These are phyloP conservation scores for Talaromyces sp. DNA, from an alignment of 2,329 filamentous ascomycete genomes.

Conservation along the genomic window DNA sequence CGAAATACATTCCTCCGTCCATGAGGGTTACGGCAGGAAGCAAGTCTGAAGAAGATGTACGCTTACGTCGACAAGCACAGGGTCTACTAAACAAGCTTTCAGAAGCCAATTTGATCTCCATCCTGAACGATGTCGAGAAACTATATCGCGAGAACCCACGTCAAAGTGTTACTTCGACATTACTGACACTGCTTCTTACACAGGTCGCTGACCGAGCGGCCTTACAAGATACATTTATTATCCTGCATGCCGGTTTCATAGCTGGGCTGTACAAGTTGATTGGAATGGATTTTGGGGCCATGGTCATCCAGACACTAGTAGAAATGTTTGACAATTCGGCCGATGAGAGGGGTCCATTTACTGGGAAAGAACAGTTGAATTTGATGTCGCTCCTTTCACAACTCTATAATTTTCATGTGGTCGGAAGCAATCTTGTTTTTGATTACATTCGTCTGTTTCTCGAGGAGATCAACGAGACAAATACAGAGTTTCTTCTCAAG, in stretches of 20 bases:
- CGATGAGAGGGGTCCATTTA: slow-evolving; percentile 37
- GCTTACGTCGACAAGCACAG: slow-evolving; percentile 75
- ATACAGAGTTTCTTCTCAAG: slow-evolving; percentile 82
- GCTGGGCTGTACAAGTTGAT: slow-evolving; percentile 82
- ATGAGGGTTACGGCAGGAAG: slow-evolving; percentile 65
- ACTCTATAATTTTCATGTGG: slow-evolving; percentile 87
- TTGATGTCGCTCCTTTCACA: slow-evolving; percentile 78
- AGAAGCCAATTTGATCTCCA: slow-evolving; percentile 81
- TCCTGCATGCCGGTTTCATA: slow-evolving; percentile 85
- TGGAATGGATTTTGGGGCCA: slow-evolving; percentile 84
- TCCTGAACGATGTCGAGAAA: slow-evolving; percentile 75
- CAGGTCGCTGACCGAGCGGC: slow-evolving; percentile 74
- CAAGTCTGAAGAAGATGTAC: slow-evolving; percentile 59
- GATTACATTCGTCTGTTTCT: slow-evolving; percentile 84
- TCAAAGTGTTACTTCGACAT: slow-evolving; percentile 78
- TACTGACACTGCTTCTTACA: slow-evolving; percentile 74
- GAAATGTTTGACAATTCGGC: slow-evolving; percentile 69
- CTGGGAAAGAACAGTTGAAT: slow-evolving; percentile 66
- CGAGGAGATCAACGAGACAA: slow-evolving; percentile 70
- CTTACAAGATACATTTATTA: slow-evolving; percentile 82
- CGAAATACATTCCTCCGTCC: slow-evolving; percentile 87
- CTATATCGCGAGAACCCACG: slow-evolving; percentile 80
- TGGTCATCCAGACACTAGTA: slow-evolving; percentile 75
- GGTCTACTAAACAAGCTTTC: slow-evolving; percentile 90
- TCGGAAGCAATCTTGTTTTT: slow-evolving; percentile 79